Conservation (phyloP, 139 green algal species). For the Picochlorum sp. region DNA sequence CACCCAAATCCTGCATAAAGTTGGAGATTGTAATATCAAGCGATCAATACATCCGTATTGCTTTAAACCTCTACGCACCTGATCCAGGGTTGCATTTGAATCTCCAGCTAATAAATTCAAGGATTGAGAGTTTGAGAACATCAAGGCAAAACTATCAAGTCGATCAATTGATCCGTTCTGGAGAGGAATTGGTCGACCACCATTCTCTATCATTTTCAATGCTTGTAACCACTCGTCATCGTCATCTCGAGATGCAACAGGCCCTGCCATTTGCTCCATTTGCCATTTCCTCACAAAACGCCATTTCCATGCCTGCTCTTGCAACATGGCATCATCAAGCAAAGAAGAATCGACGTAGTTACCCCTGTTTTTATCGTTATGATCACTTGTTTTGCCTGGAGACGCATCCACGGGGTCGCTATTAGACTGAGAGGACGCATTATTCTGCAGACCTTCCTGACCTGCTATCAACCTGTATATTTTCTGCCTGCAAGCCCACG, state of each 20-base stretch:
- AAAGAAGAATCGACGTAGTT: neutral
- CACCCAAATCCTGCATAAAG: neutral
- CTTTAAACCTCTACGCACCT: too few relatives aligned
- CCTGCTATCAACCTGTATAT: slow-evolving; percentile 9
- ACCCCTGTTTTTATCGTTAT: too few relatives aligned
- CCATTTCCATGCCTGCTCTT: slow-evolving; percentile 24
- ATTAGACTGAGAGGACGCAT: too few relatives aligned
- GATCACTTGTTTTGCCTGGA: too few relatives aligned
- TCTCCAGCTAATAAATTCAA: slow-evolving; percentile 1
- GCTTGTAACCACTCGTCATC: slow-evolving; percentile 28
- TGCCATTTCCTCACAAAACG: slow-evolving; percentile 35
- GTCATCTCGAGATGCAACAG: slow-evolving; percentile 5
- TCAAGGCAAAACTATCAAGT: neutral
- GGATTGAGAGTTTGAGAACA: neutral
- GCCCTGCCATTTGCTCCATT: slow-evolving; percentile 7
- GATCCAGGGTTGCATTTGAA: neutral
- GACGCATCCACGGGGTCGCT: too few relatives aligned
- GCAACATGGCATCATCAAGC: neutral
- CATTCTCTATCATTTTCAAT: slow-evolving; percentile 8
- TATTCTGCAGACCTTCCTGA: neutral
- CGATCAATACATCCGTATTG: too few relatives aligned
- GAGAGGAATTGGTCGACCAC: slow-evolving; percentile 17
- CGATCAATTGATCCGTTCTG: neutral
- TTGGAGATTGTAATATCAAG: neutral
- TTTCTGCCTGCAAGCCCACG: slow-evolving; percentile 22